Evolutionary conservation across 73 alveolate species (phyloP), one percentile per base, ranked within the genome.

Genomic region (Tetrahymena borealis): DNA sequence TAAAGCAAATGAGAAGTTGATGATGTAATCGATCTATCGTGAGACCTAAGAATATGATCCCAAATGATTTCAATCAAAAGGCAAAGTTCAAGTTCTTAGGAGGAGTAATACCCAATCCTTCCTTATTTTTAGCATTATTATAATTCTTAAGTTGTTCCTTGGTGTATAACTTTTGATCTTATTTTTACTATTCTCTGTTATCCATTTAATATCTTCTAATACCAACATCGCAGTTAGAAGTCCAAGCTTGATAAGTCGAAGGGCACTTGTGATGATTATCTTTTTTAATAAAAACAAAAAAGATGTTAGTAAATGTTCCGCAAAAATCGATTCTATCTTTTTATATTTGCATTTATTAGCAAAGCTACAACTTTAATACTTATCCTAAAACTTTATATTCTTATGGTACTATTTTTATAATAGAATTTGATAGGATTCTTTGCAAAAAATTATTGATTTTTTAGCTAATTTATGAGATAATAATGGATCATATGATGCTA

Each of bases 241-340:
- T n/a, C 85, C 85, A 60, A 60, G 85, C 85, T 60, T 60, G 28
- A 35, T 60, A 60, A 60, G 85, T 18, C 28, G n/a, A 60, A 60
- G 85, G 85, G 85, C 85, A 60, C 85, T 60, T 60, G 85, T 60
- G 85, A 60, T 60, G 85, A 60, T 60, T 60, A 60, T 60, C 85
- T 60, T 60, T 60, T 60, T 60, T 24, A n/a, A 24, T 24, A 60
- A 60, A 60, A 60, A 60, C 28, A 60, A n/a, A n/a, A 60, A 6
- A 60, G 85, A 60, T 60, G 85, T 60, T 35, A 60, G 32, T 24
- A 20, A 60, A 60, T 20, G 28, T 60, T 24, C 85, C 37, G n/a
- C 28, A 1, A 15, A 18, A 13, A 3, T 60, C 37, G 35, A 60
- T 24, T 60, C n/a, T n/a, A n/a, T n/a, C n/a, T n/a, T n/a, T n/a